A percentile compares a stretch with the other conserved stretches of the same genome.
Conservation (phyloP, 441 rosid genomes). For the Theobroma grandiflorum region DNA sequence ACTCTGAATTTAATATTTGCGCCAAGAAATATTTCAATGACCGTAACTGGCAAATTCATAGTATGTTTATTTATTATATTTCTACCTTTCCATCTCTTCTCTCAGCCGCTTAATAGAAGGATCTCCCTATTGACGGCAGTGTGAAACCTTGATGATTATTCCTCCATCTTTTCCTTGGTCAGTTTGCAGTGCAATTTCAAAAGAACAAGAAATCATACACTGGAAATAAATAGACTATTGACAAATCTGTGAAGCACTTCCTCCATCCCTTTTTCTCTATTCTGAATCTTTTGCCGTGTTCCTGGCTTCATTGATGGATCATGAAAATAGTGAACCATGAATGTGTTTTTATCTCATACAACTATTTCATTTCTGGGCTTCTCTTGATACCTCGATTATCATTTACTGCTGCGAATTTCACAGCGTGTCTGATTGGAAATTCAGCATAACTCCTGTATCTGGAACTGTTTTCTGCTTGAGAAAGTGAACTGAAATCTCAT, state of each 20-base stretch:
- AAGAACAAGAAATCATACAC: slow-evolving; percentile 15
- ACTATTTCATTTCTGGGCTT: slow-evolving; percentile 19
- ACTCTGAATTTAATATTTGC: slow-evolving; percentile 38
- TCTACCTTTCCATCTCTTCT: slow-evolving; percentile 44
- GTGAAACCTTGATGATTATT: slow-evolving; percentile 32
- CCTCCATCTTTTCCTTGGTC: slow-evolving; percentile 33
- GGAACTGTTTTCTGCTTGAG: slow-evolving; percentile 4
- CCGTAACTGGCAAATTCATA: slow-evolving; percentile 36
- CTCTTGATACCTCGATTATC: slow-evolving; percentile 15
- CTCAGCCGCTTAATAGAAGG: slow-evolving; percentile 34
- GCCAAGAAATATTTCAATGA: slow-evolving; percentile 33
- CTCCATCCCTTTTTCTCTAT: slow-evolving; percentile 18
- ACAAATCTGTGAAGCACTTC: slow-evolving; percentile 10
- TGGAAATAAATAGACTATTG: slow-evolving; percentile 16
- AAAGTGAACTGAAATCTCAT: slow-evolving; percentile 4
- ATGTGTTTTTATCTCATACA: neutral
- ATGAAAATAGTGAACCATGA: slow-evolving; percentile 15
- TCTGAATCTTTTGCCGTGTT: slow-evolving; percentile 21
- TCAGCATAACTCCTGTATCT: neutral
- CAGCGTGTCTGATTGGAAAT: slow-evolving; percentile 4
- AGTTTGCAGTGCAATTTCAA: neutral
- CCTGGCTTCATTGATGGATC: slow-evolving; percentile 23
- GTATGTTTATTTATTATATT: slow-evolving; percentile 37
- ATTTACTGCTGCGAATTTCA: neutral
- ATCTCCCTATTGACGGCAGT: slow-evolving; percentile 30